A percentile compares a stretch with the other conserved stretches of the same genome.
These are phyloP conservation scores for Phyllosticta citribraziliensis DNA, from an alignment of 2,329 filamentous ascomycete genomes.

Conservation along the genomic window DNA sequence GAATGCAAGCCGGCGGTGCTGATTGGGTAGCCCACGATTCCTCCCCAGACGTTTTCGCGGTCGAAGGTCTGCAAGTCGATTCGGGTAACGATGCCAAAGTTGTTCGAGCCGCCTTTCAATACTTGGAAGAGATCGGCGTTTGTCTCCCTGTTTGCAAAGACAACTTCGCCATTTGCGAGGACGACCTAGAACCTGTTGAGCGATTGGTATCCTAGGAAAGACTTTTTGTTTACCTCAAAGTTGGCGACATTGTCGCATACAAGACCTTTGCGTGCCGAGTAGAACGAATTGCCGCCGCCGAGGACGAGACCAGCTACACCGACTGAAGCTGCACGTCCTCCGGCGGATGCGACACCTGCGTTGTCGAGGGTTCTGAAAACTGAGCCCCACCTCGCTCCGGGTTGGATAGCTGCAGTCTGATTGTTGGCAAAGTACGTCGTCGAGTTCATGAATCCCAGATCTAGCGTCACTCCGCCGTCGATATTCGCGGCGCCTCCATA, in stretches of 20 bases:
- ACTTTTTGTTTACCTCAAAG: background rate
- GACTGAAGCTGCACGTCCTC: slow-evolving; percentile 17
- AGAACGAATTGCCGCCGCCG: slow-evolving; percentile 13
- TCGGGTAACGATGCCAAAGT: slow-evolving; percentile 29
- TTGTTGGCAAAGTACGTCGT: slow-evolving; percentile 16
- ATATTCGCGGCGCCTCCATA: slow-evolving; percentile 20
- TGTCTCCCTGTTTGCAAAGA: slow-evolving; percentile 1
- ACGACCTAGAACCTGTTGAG: background rate
- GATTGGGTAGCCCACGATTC: slow-evolving; percentile 21
- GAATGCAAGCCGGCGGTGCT: slow-evolving; percentile 15
- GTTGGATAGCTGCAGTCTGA: slow-evolving; percentile 15
- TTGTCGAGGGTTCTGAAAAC: slow-evolving; percentile 18
- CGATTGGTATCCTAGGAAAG: too few relatives aligned
- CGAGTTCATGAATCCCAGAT: slow-evolving; percentile 18
- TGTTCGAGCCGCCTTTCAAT: slow-evolving; percentile 28
- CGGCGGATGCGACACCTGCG: slow-evolving; percentile 15
- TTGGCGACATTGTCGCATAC: background rate
- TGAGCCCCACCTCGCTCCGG: slow-evolving; percentile 19
- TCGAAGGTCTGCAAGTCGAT: slow-evolving; percentile 17
- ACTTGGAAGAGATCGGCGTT: slow-evolving; percentile 26
- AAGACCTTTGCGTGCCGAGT: background rate
- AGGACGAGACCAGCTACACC: slow-evolving; percentile 18
- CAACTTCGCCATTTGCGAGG: slow-evolving; percentile 1
- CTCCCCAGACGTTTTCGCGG: slow-evolving; percentile 24
- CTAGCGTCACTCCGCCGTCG: slow-evolving; percentile 20